Evolutionary conservation across 2,329 filamentous ascomycete genomes (phyloP), one percentile per base, ranked within the genome.

Genomic region (Chrysoporthe puriensis): DNA sequence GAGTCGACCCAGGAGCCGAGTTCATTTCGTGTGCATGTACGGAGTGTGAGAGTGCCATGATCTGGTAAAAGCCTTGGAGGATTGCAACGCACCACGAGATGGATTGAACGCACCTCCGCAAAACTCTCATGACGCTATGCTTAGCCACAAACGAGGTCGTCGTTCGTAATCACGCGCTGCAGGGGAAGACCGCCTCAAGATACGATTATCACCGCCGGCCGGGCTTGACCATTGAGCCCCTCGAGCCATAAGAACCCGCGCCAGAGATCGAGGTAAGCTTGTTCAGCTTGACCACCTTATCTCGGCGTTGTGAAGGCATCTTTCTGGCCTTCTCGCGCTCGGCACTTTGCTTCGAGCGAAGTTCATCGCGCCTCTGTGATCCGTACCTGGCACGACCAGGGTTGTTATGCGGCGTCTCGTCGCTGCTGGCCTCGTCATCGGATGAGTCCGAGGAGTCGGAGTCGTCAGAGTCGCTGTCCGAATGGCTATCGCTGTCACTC

Each of bases 201-300:
- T 21, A 16, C 59, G 26, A 21, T 61, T 43, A 66, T 50, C 57
- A 62, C 9, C 62, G 65, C 26, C 48, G 59, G 8, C 66, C 54
- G 54, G 62, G 62, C 32, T 60, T 69, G 62, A 61, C 58, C 43
- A 18, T 56, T 3, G 62, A 56, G 26, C 63, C 58, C 43, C 21
- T 56, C 7, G 62, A 56, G 26, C 72, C 71, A 44, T 71, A 69
- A 43, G 72, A 71, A 52, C 74, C 76, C 52, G 73, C 72, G 4
- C 72, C 81, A 68, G 89, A 91, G 59, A 92, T 87, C 1, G 88
- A 90, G 4, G 82, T 84, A 66, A 89, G 75, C 34, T 83, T 83
- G 73, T 90, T 90, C 66, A 93, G 78, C 69, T 90, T 89, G 63
- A 92, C 83, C 66, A 90, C 87, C 76, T 90, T 90, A 76, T 88